A percentile compares a stretch with the other conserved stretches of the same genome.
These are phyloP conservation scores for Eragrostis tef DNA, from an alignment of 202 grass and related monocot genomes.

Conservation along the genomic window DNA sequence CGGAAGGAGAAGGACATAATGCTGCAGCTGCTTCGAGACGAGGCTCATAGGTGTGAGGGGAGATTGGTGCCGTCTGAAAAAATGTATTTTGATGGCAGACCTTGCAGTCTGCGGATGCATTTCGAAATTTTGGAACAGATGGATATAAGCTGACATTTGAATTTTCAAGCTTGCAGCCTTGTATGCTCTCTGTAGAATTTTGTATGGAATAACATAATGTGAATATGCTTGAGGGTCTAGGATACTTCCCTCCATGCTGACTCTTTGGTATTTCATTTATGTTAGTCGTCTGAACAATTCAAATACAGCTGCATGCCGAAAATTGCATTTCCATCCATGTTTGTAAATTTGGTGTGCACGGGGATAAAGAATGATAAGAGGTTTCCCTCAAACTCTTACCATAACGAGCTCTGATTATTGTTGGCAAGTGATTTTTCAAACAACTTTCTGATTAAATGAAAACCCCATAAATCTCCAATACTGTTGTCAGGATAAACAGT, in stretches of 20 bases:
- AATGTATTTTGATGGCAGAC: constrained; percentile 54
- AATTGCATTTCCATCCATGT: neutral
- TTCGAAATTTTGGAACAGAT: constrained; percentile 72
- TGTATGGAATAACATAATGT: constrained; percentile 1
- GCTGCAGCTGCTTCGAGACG: constrained; percentile 61
- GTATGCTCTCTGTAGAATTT: neutral
- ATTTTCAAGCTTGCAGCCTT: neutral
- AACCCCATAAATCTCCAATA: neutral
- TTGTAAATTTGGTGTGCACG: neutral
- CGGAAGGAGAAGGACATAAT: constrained; percentile 65
- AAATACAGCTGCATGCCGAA: constrained; percentile 13
- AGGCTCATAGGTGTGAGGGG: constrained; percentile 49
- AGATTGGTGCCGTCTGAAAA: constrained; percentile 56
- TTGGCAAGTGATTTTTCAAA: neutral
- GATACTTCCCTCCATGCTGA: neutral
- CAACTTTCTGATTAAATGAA: neutral
- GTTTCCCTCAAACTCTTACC: neutral
- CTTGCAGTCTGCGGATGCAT: constrained; percentile 61
- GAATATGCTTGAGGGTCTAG: constrained; percentile 13
- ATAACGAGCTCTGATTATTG: neutral
- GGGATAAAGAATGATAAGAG: neutral
- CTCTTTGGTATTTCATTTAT: neutral
- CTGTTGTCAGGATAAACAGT: neutral
- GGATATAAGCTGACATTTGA: constrained; percentile 44
- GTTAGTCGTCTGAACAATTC: constrained; percentile 1